A percentile compares a stretch with the other conserved stretches of the same genome.
Evolutionary conservation across 371 early-diverging fungal genomes (phyloP).

Genomic region (Mucor racemosus): DNA sequence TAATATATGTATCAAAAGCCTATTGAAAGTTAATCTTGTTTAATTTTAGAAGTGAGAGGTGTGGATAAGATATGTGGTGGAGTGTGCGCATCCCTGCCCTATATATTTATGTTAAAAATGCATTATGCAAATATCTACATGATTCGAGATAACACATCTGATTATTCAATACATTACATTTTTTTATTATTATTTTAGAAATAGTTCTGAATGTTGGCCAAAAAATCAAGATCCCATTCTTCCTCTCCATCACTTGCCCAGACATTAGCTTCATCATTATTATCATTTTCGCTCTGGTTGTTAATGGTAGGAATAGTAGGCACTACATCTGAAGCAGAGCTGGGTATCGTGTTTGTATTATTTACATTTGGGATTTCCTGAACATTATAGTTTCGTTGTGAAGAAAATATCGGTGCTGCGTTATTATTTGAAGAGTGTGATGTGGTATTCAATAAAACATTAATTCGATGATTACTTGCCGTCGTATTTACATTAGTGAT

Average conservation of each 20-base stretch:
- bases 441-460: background rate
- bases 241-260: constrained; percentile 18
- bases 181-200: background rate
- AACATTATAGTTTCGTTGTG: background rate
- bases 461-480: too few species aligned
- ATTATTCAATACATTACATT: too few species aligned
- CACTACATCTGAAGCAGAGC: background rate
- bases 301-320: background rate
- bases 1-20: too few species aligned
- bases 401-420: background rate
- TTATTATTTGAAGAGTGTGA: background rate
- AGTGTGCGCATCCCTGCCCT: too few species aligned
- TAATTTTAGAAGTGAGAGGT: too few species aligned
- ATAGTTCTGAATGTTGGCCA: background rate
- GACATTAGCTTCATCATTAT: background rate
- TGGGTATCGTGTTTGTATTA: background rate
- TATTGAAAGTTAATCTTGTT: too few species aligned
- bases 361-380: background rate
- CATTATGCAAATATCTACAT: too few species aligned
- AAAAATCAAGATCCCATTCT: constrained; percentile 5
- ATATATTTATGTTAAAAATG: too few species aligned
- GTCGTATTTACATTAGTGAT: background rate
- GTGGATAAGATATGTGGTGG: too few species aligned
- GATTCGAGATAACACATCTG: too few species aligned
- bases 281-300: background rate